phyloP scores from a whole-genome alignment of 75 land plant genomes.

The Selaginella tamariscina region DNA sequence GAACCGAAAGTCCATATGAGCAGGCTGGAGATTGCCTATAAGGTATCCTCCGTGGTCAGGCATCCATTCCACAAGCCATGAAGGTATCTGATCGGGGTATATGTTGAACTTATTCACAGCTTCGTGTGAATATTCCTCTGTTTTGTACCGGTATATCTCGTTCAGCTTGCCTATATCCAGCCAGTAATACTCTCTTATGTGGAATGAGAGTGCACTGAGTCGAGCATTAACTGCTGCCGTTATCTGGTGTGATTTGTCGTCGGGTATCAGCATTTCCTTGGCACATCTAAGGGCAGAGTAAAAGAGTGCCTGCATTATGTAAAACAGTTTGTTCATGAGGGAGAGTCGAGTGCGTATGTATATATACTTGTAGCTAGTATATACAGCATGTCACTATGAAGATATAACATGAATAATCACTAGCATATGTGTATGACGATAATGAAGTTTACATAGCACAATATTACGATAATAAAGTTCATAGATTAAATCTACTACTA shows the following conservation, averaged over 20 bases:
- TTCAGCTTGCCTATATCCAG: not conserved
- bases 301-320: slow-evolving; percentile 12
- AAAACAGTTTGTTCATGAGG: not conserved
- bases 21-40: slow-evolving; percentile 9
- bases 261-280: not conserved
- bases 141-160: slow-evolving; percentile 6
- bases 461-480: too few species aligned
- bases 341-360: too few species aligned
- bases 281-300: slow-evolving; percentile 9
- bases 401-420: too few species aligned
- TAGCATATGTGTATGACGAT: too few species aligned
- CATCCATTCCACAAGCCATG: slow-evolving; percentile 11
- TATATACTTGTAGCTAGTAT: too few species aligned
- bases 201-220: slow-evolving; percentile 8
- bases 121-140: slow-evolving; percentile 11
- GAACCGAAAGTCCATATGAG: slow-evolving; percentile 13
- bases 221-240: not conserved
- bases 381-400: too few species aligned
- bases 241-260: not conserved
- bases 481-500: too few species aligned
- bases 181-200: slow-evolving; percentile 12
- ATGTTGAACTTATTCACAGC: slow-evolving; percentile 13
- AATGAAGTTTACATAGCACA: too few species aligned
- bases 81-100: slow-evolving; percentile 3
- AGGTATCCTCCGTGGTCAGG: slow-evolving; percentile 15